A percentile compares a stretch with the other conserved stretches of the same genome.
These are phyloP conservation scores for Penicillium flavigenum DNA, from an alignment of 495 filamentous ascomycete genomes.

Conservation along the genomic window DNA sequence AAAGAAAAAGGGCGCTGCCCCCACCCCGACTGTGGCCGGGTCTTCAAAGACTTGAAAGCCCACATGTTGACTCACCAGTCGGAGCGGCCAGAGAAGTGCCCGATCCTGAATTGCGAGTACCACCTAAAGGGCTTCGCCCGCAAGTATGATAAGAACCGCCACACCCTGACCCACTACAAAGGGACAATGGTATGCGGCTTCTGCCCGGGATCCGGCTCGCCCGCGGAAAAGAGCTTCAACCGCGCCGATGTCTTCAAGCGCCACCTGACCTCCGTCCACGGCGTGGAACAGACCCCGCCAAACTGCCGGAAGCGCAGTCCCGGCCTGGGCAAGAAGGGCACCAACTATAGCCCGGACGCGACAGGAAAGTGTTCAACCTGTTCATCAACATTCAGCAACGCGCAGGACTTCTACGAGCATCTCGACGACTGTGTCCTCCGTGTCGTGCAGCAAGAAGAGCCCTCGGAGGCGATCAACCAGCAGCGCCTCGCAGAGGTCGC, in stretches of 20 bases:
- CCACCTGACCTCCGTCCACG: constrained; percentile 89
- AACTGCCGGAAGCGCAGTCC: constrained; percentile 89
- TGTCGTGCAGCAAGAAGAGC: constrained; percentile 96
- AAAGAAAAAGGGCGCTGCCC: constrained; percentile 74
- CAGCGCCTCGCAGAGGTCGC: constrained; percentile 77
- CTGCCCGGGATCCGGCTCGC: constrained; percentile 87
- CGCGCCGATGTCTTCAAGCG: constrained; percentile 98
- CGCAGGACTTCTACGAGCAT: constrained; percentile 99
- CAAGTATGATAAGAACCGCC: constrained; percentile 99
- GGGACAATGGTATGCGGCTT: constrained; percentile 99
- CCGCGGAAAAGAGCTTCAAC: constrained; percentile 98
- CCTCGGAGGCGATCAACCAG: constrained; percentile 94
- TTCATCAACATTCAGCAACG: constrained; percentile 83
- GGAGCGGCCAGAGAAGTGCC: constrained; percentile 94
- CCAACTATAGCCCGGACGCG: constrained; percentile 65
- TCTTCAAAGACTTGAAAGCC: constrained; percentile 93
- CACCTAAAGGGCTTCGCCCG: constrained; percentile 93
- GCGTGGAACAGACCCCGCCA: constrained; percentile 91
- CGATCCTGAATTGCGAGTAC: constrained; percentile 91
- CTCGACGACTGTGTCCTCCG: constrained; percentile 97
- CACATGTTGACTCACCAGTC: constrained; percentile 96
- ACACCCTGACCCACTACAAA: constrained; percentile 98
- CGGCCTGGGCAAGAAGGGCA: constrained; percentile 49
- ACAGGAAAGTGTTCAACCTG: constrained; percentile 97
- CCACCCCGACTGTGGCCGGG: constrained; percentile 77